Percentiles rank a stretch among this genome's conserved stretches.
Evolutionary conservation across 345 rosid species (phyloP).

Genomic region (Gossypium arboreum): DNA sequence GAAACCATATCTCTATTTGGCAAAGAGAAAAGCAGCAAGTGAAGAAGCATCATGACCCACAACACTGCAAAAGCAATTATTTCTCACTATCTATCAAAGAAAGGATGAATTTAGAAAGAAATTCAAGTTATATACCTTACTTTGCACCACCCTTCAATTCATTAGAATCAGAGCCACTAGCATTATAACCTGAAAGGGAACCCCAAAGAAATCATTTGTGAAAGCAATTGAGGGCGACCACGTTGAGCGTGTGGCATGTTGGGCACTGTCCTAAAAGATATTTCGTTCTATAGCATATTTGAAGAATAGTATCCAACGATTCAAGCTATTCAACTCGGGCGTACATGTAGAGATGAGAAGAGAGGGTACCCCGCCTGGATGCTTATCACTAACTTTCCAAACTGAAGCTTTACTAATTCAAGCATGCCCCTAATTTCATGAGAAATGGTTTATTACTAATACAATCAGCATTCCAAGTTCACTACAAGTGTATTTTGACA

Average conservation of each 20-base stretch:
- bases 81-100: not conserved
- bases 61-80: not conserved
- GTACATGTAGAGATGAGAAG: not conserved
- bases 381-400: constrained; percentile 63
- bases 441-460: not conserved
- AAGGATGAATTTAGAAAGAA: no score
- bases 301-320: no score
- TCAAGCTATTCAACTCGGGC: no score
- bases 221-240: not conserved
- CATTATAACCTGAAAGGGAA: constrained; percentile 51
- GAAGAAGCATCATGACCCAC: not conserved
- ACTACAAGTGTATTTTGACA: no score
- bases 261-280: not conserved
- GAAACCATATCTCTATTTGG: not conserved
- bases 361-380: constrained; percentile 41
- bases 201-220: not conserved
- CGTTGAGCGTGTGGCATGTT: no score
- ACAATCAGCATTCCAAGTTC: not conserved
- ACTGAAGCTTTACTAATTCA: constrained; percentile 78
- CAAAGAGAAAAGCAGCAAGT: not conserved
- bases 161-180: constrained; percentile 73
- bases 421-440: constrained; percentile 48
- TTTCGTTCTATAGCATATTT: no score
- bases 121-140: not conserved
- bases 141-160: constrained; percentile 29